These are phyloP conservation scores for Malania oleifera DNA, from an alignment of 164 flowering plant species.

Conservation along the genomic window DNA sequence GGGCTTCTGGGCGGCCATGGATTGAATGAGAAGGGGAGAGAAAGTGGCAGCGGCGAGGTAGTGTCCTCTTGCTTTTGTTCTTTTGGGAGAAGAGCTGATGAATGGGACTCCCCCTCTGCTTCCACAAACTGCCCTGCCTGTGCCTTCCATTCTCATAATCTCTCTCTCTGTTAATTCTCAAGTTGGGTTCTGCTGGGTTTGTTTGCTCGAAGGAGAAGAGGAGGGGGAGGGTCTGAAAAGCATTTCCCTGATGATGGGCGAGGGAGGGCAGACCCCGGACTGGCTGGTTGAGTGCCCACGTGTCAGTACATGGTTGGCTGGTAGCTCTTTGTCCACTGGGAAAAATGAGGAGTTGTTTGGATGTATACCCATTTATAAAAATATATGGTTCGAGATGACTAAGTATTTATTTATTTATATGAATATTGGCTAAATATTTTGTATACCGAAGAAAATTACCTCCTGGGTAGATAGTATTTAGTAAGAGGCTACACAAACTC, in stretches of 20 bases:
- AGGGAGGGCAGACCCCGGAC: constrained; percentile 15
- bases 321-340: no score
- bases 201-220: no score
- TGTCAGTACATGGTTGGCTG: constrained; percentile 17
- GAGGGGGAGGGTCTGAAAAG: no score
- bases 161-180: not conserved
- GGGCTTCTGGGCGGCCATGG: constrained; percentile 75
- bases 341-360: no score
- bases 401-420: no score
- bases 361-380: no score
- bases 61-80: not conserved
- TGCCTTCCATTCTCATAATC: constrained; percentile 16
- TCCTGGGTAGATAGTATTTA: no score
- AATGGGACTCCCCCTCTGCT: constrained; percentile 18
- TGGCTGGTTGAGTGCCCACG: constrained; percentile 14
- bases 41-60: not conserved
- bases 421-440: no score
- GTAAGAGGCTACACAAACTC: no score
- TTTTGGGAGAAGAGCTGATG: constrained; percentile 2
- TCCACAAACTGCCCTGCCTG: constrained; percentile 19
- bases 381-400: no score
- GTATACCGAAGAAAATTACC: no score
- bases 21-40: constrained; percentile 27
- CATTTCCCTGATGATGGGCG: constrained; percentile 5
- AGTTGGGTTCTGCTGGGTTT: not conserved